Base-by-base conservation (phyloP, 768 basidiomycete genomes). In the Mycena haematopus region DNA sequence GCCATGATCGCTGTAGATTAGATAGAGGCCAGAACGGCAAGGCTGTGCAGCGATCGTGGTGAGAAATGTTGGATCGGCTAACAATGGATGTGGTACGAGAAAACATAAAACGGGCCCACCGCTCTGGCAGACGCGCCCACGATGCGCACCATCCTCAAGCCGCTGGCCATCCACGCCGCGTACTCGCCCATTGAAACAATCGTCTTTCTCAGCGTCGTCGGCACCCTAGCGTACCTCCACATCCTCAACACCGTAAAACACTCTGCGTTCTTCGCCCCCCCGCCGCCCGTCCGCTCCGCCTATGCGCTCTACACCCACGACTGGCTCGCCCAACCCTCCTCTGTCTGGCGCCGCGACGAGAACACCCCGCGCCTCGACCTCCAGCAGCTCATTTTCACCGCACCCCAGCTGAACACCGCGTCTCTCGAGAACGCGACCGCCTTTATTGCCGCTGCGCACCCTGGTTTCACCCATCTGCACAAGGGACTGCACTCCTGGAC, bases 151-250 rank as follows among this genome's bases (percentile, higher is more conserved):
- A 67, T 90, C 29, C 78, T 90, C 40, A 79, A 88, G 45, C 88
- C 90, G 1, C 79, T 93, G 66, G 90, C 90, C 6, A 82, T 82
- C 15, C 88, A 89, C 65, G 87, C 90, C 36, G 89, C 89, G 17
- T 86, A 86, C 73, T 87, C 81, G 6, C 92, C 92, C 52, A 92
- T 93, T 65, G 96, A 98, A 72, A 91, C 91, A 9, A 94, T 97
- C 66, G 95, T 97, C 59, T 86, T 88, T 74, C 91, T 93, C 80
- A 93, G 89, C 74, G 86, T 95, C 70, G 74, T 96, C 62, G 91
- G 92, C 22, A 99, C 97, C 0, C 84, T 99, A 54, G 91, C 93
- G 50, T 99, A 99, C 76, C 97, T 99, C 75, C 95, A 96, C 71
- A 83, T 97, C 68, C 85, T 99, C 63, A 86, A 86, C 58, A 91